Percentiles rank a stretch among this genome's conserved stretches.
Evolutionary conservation across 176 grass and related monocot genomes (phyloP).

Genomic region (Phyllostachys edulis): DNA sequence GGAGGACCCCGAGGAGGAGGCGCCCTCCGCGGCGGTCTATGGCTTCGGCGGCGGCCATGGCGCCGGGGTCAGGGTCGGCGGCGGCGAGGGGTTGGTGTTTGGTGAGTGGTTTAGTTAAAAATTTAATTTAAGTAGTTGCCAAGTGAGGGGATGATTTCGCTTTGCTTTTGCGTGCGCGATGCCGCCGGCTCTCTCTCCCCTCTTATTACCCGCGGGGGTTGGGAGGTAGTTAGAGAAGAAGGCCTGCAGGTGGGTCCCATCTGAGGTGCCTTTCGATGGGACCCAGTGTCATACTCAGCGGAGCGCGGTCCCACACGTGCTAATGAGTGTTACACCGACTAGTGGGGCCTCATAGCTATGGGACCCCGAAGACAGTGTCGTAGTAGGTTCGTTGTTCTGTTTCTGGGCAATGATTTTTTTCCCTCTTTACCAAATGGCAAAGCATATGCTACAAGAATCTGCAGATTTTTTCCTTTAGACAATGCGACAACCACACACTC

Average conservation of each 20-base stretch:
- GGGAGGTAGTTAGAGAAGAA: not conserved
- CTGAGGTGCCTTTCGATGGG: not conserved
- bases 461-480: not conserved
- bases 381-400: not conserved
- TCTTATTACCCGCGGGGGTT: not conserved
- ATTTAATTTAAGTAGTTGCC: not conserved
- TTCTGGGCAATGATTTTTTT: not conserved
- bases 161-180: conserved; percentile 27
- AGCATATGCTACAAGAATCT: conserved; percentile 22
- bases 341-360: fast-evolving
- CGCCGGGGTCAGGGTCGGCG: not conserved
- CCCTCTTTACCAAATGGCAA: not conserved
- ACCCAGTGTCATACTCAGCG: not conserved
- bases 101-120: not conserved
- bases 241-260: not conserved
- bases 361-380: not conserved
- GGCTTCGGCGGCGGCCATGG: conserved; percentile 14
- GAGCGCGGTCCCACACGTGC: not conserved
- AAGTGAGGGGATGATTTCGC: not conserved
- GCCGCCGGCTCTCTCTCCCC: not conserved
- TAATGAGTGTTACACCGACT: fast-evolving
- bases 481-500: conserved; percentile 16
- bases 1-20: conserved; percentile 23
- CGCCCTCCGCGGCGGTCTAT: not conserved
- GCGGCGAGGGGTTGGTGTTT: conserved; percentile 13